phyloP scores from a whole-genome alignment of 2,329 filamentous ascomycete species.

The Cyphellophora attinorum region DNA sequence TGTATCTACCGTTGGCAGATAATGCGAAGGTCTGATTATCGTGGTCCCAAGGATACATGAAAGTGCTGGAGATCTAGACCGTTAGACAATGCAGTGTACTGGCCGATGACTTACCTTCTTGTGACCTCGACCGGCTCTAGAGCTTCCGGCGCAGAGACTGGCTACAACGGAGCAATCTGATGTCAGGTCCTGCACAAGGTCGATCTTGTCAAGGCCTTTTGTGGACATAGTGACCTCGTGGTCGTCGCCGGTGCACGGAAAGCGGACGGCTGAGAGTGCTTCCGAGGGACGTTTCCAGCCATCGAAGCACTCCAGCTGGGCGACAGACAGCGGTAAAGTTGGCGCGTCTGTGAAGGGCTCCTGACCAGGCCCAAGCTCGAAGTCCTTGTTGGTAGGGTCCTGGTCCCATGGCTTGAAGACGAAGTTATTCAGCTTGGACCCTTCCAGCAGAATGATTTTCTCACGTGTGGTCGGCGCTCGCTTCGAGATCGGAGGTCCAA shows the following conservation, averaged over 20 bases:
- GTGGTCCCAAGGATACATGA: constrained; percentile 67
- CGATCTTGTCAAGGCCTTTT: constrained; percentile 44
- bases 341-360: constrained; percentile 57
- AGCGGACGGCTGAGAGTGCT: constrained; percentile 39
- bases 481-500: constrained; percentile 30
- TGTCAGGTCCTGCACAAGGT: constrained; percentile 89
- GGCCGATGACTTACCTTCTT: constrained; percentile 45
- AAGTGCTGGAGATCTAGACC: constrained; percentile 55
- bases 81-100: constrained; percentile 7
- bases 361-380: constrained; percentile 43
- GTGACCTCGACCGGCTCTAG: constrained; percentile 59
- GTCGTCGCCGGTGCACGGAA: constrained; percentile 19
- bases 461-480: constrained; percentile 60
- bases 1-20: constrained; percentile 77
- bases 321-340: constrained; percentile 61
- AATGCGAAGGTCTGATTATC: constrained; percentile 46
- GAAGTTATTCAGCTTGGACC: constrained; percentile 71
- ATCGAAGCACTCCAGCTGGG: constrained; percentile 66
- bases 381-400: constrained; percentile 52
- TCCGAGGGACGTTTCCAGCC: constrained; percentile 74
- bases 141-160: constrained; percentile 75
- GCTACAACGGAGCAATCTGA: constrained; percentile 97
- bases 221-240: constrained; percentile 47
- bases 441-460: constrained; percentile 64
- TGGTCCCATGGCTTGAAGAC: constrained; percentile 78